A percentile compares a stretch with the other conserved stretches of the same genome.
These are phyloP conservation scores for Fusarium nodosum DNA, from an alignment of 2,329 filamentous ascomycete genomes.

Conservation along the genomic window DNA sequence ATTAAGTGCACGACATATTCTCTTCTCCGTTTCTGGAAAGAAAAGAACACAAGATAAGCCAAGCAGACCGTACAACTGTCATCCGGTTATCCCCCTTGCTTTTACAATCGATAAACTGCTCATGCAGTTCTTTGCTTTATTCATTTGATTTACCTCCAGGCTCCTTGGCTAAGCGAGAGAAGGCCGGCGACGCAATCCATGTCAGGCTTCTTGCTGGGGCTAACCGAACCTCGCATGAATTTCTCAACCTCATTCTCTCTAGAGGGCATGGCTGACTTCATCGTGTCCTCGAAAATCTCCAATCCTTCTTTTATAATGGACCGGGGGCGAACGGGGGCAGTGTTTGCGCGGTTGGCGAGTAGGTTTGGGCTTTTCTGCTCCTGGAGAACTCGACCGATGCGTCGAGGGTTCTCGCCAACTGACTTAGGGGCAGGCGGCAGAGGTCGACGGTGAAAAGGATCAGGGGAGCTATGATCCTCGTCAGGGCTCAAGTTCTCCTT, in stretches of 20 bases:
- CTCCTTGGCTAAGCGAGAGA: slow-evolving; percentile 90
- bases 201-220: slow-evolving; percentile 81
- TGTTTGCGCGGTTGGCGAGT: slow-evolving; percentile 57
- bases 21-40: slow-evolving; percentile 27
- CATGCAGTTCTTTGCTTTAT: slow-evolving; percentile 5
- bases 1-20: slow-evolving; percentile 31
- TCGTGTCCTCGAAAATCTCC: slow-evolving; percentile 68
- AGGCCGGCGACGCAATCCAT: slow-evolving; percentile 92
- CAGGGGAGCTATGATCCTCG: slow-evolving; percentile 59
- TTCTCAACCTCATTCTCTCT: slow-evolving; percentile 73
- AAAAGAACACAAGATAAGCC: slow-evolving; percentile 33
- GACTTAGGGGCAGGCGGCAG: slow-evolving; percentile 53
- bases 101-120: slow-evolving; percentile 18
- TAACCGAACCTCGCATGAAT: slow-evolving; percentile 78
- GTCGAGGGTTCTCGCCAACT: slow-evolving; percentile 55
- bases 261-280: slow-evolving; percentile 44
- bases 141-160: slow-evolving; percentile 72
- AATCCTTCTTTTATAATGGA: slow-evolving; percentile 54
- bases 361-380: slow-evolving; percentile 55
- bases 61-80: slow-evolving; percentile 24
- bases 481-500: slow-evolving; percentile 90
- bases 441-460: slow-evolving; percentile 52
- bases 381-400: slow-evolving; percentile 58
- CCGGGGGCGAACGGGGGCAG: slow-evolving; percentile 56
- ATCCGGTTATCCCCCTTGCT: slow-evolving; percentile 33